Percentiles rank a stretch among this genome's conserved stretches.
phyloP scores from a whole-genome alignment of 495 filamentous ascomycete species.

The Aspergillus steynii region DNA sequence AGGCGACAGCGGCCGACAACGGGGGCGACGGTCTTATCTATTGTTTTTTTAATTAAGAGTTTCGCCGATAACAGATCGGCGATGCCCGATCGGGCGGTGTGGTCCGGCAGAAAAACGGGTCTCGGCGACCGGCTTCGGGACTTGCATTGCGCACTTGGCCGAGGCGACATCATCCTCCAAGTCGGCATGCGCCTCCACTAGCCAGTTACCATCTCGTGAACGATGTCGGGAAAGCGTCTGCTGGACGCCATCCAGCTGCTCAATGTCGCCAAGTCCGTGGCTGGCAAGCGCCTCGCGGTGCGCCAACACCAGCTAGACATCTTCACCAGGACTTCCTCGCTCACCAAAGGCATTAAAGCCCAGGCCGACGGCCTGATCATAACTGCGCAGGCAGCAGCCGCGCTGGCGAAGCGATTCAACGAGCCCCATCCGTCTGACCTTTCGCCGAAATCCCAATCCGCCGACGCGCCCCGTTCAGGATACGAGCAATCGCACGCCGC shows the following conservation, averaged over 20 bases:
- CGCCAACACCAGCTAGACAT: slow-evolving; percentile 75
- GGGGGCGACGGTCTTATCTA: slow-evolving; percentile 7
- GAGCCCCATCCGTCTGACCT: slow-evolving; percentile 35
- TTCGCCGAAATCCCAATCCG: slow-evolving; percentile 19
- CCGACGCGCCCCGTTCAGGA: slow-evolving; percentile 21
- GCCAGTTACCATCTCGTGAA: background rate
- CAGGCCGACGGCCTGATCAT: slow-evolving; percentile 64
- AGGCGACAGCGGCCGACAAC: background rate
- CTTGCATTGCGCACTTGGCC: slow-evolving; percentile 1
- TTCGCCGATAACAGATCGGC: slow-evolving; percentile 12
- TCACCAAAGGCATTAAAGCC: slow-evolving; percentile 65
- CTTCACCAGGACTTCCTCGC: slow-evolving; percentile 73
- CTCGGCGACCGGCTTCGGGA: slow-evolving; percentile 10
- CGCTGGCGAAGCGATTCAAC: slow-evolving; percentile 57
- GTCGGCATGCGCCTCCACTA: slow-evolving; percentile 2
- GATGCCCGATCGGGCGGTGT: slow-evolving; percentile 16
- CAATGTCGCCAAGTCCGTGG: slow-evolving; percentile 74
- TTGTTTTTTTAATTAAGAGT: slow-evolving; percentile 1
- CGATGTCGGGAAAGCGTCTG: slow-evolving; percentile 69
- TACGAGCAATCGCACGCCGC: slow-evolving; percentile 6
- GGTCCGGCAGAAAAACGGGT: slow-evolving; percentile 19
- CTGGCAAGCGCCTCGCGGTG: slow-evolving; percentile 75
- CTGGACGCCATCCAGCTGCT: slow-evolving; percentile 78
- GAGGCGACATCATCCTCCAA: background rate
- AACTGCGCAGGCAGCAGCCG: slow-evolving; percentile 63